Conservation (phyloP, 106 monocot genomes). For the Platanthera guangdongensis region DNA sequence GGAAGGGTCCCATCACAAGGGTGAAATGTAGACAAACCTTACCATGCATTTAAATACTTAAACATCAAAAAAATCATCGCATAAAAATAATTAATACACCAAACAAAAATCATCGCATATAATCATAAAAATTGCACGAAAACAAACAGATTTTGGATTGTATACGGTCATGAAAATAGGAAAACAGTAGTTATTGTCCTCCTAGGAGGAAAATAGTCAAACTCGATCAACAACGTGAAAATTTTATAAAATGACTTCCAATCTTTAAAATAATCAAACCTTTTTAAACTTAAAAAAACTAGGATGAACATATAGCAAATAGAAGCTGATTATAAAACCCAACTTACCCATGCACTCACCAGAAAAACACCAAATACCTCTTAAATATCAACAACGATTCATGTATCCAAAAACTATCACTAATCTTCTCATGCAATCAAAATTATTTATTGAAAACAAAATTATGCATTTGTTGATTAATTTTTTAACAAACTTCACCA, state of each 20-base stretch:
- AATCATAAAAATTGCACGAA: no score
- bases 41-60: no score
- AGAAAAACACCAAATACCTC: background rate
- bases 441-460: background rate
- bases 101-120: no score
- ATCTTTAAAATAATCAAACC: background rate
- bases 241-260: background rate
- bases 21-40: no score
- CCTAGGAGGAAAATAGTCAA: background rate
- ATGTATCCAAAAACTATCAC: background rate
- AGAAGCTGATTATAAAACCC: background rate
- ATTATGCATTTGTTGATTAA: background rate
- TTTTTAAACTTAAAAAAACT: background rate
- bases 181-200: background rate
- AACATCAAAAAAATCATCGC: no score
- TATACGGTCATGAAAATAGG: no score
- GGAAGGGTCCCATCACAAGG: no score
- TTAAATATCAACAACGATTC: background rate
- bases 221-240: no score
- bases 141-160: no score
- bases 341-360: background rate
- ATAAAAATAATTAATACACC: no score
- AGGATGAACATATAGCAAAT: background rate
- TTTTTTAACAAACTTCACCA: background rate
- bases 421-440: background rate